Evolutionary conservation across 2,329 filamentous ascomycete genomes (phyloP).

Genomic region (Pyrenophora graminea): DNA sequence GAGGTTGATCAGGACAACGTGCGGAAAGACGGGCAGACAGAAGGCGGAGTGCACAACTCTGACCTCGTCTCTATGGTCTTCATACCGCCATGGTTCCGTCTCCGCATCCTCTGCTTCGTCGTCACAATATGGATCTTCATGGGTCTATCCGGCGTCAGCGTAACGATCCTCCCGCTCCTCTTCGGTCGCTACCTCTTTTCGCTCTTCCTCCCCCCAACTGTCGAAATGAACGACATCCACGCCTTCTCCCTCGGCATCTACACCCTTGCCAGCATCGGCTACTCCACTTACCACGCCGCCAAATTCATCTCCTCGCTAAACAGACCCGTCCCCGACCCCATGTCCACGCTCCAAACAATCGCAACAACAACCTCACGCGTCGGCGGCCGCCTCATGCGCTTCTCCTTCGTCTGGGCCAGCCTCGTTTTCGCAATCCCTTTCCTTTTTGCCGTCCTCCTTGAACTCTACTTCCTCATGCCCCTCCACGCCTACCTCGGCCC

Average conservation of each 20-base stretch:
- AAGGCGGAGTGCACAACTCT: constrained; percentile 46
- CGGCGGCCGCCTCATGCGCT: constrained; percentile 49
- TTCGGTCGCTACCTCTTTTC: constrained; percentile 81
- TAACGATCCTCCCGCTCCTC: constrained; percentile 84
- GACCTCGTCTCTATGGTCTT: constrained; percentile 59
- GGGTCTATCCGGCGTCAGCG: constrained; percentile 79
- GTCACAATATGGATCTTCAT: constrained; percentile 92
- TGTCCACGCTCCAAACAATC: constrained; percentile 36
- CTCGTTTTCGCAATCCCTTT: constrained; percentile 81
- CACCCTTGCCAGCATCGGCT: constrained; percentile 70
- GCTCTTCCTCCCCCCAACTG: constrained; percentile 66
- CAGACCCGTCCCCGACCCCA: constrained; percentile 32
- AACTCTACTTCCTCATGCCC: constrained; percentile 87
- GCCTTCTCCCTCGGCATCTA: constrained; percentile 92
- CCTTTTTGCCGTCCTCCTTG: constrained; percentile 76
- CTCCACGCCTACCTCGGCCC: constrained; percentile 71
- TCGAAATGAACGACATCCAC: constrained; percentile 88
- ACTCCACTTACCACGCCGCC: constrained; percentile 57
- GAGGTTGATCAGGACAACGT: constrained; percentile 71
- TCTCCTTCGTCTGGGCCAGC: constrained; percentile 76
- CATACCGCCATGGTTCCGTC: constrained; percentile 84
- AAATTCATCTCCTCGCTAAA: constrained; percentile 47
- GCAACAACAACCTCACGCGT: constrained; percentile 34
- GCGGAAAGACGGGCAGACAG: constrained; percentile 61
- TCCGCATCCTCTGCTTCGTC: constrained; percentile 83